Percentiles rank a stretch among this genome's conserved stretches.
phyloP scores from a whole-genome alignment of 2,329 filamentous ascomycete genomes.

The Pseudogymnoascus sp. region DNA sequence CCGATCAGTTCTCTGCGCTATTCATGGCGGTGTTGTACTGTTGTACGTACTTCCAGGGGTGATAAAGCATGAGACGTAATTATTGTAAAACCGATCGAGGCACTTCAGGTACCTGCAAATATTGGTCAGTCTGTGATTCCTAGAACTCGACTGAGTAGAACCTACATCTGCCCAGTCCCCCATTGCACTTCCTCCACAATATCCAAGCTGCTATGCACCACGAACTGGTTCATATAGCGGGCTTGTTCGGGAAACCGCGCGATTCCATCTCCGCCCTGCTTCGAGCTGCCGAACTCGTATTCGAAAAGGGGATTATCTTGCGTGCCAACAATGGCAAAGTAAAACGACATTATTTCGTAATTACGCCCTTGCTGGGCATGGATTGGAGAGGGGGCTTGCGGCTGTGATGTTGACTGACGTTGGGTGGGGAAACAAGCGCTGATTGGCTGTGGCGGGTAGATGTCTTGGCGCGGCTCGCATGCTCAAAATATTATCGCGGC shows the following conservation, averaged over 20 bases:
- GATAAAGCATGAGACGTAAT: slow-evolving; percentile 89
- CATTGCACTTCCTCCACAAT: slow-evolving; percentile 96
- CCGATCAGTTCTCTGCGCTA: neutral
- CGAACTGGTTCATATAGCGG: slow-evolving; percentile 93
- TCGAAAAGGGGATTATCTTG: slow-evolving; percentile 95
- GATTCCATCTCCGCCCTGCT: slow-evolving; percentile 87
- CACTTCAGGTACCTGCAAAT: slow-evolving; percentile 77
- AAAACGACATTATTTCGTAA: slow-evolving; percentile 73
- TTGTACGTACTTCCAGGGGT: slow-evolving; percentile 59
- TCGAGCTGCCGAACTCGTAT: slow-evolving; percentile 93
- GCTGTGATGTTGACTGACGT: slow-evolving; percentile 6
- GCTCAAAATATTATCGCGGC: slow-evolving; percentile 9
- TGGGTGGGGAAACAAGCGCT: slow-evolving; percentile 12
- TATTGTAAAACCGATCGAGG: slow-evolving; percentile 93
- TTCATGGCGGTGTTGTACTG: slow-evolving; percentile 12
- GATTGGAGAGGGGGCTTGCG: slow-evolving; percentile 4
- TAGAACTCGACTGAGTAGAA: slow-evolving; percentile 14
- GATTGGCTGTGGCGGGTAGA: slow-evolving; percentile 18
- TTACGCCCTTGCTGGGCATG: slow-evolving; percentile 21
- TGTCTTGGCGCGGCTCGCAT: slow-evolving; percentile 19
- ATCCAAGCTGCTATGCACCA: slow-evolving; percentile 87
- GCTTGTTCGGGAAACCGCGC: slow-evolving; percentile 82
- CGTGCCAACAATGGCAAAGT: slow-evolving; percentile 93
- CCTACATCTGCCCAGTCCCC: slow-evolving; percentile 74
- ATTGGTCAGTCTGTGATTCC: slow-evolving; percentile 9